Evolutionary conservation across 2,329 filamentous ascomycete species (phyloP), one percentile per base, ranked within the genome.

Genomic region (Monosporascus sp.): DNA sequence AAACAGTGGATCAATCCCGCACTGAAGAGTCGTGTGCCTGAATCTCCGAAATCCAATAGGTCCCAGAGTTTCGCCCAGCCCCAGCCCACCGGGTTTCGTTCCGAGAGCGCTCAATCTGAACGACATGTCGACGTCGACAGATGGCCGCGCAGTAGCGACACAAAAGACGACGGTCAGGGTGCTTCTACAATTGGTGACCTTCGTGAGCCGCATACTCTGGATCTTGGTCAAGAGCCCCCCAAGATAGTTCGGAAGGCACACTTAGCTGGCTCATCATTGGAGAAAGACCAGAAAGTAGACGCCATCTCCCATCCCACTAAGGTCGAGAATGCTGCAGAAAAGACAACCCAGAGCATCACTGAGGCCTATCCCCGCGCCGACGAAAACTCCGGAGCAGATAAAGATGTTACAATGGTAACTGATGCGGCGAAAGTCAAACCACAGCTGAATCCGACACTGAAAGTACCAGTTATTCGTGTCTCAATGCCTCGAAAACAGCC

Each of bases 1-100:
- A 82, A 81, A 60, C 80, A 83, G 65, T 84, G 81, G 81, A 78
- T 81, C 53, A 82, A 82, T 49, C 78, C 79, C 3, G 76, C 74
- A 28, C 60, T 79, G 5, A 81, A 77, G 64, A 78, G 78, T 44
- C 60, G 65, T 54, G 66, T 70, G 0, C 75, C 78, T 2, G 78
- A 80, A 18, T 81, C 78, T 2, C 79, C 80, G 2, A 80, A 79
- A 56, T 63, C 74, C 31, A 75, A 73, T 59, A 71, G 79, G 52
- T 76, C 78, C 1, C 77, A 78, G 55, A 79, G 74, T 51, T 77
- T 81, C 59, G 70, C 71, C 15, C 71, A 73, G 41, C 74, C 68
- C 48, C 65, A 68, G 3, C 64, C 70, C 0, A 59, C 67, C 28
- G 65, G 65, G 11, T 60, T 65, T 48, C 70, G 71, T 14, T 62